phyloP scores from a whole-genome alignment of 768 basidiomycete species.

The Thelephora aurantiotincta region DNA sequence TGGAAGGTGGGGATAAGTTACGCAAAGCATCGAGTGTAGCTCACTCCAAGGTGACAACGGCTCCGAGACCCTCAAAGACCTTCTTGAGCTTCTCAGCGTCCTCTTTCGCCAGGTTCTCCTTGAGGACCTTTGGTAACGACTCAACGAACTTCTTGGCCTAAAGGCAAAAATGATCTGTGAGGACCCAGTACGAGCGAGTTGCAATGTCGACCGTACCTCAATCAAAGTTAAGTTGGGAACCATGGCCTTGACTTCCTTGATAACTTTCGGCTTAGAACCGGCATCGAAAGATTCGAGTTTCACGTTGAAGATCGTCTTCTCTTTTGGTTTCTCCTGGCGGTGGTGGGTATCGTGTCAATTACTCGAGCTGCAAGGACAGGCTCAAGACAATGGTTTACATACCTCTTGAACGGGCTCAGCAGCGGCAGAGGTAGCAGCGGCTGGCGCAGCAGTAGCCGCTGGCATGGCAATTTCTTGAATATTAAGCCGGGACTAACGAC shows the following conservation, averaged over 20 bases:
- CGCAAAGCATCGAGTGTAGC: no score
- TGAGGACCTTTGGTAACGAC: constrained; percentile 81
- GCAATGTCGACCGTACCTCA: constrained; percentile 39
- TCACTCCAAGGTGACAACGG: constrained; percentile 75
- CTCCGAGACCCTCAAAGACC: constrained; percentile 82
- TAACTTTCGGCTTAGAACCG: constrained; percentile 87
- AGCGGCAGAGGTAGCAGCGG: constrained; percentile 37
- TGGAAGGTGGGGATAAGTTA: neutral
- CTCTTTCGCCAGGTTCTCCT: constrained; percentile 92
- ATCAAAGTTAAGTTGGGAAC: constrained; percentile 94
- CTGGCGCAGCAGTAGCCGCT: constrained; percentile 47
- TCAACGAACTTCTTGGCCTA: constrained; percentile 99
- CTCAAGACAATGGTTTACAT: constrained; percentile 11
- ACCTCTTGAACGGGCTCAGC: constrained; percentile 51
- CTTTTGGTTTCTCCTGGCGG: constrained; percentile 86
- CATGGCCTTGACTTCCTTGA: constrained; percentile 92
- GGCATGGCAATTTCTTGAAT: constrained; percentile 97
- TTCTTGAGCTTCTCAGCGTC: constrained; percentile 94
- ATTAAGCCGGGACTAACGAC: constrained; percentile 66
- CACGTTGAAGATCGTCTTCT: constrained; percentile 96
- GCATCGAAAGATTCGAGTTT: constrained; percentile 92
- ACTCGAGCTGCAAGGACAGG: neutral
- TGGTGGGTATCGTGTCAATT: neutral
- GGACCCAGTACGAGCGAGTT: neutral
- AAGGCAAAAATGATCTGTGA: neutral